phyloP scores from a whole-genome alignment of 23 red algal genomes.

The Pyropia haitanensis region DNA sequence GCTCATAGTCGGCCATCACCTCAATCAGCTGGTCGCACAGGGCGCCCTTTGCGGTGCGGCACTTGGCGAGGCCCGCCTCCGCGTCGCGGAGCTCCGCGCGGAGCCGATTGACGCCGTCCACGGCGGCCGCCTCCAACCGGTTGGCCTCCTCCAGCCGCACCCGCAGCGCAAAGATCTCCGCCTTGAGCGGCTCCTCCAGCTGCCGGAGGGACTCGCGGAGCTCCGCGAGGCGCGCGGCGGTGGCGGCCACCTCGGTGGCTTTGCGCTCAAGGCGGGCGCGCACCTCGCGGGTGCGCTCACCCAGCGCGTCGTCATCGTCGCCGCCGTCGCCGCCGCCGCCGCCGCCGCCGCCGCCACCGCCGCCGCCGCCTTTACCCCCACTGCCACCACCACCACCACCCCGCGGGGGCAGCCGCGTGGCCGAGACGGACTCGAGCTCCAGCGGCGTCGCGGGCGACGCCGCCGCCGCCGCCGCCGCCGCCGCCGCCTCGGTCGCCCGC shows the following conservation, averaged over 20 bases:
- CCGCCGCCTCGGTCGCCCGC: neutral
- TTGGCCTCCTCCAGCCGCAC: conserved; percentile 44
- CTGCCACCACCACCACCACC: no score
- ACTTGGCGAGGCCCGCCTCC: conserved; percentile 14
- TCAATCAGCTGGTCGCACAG: conserved; percentile 43
- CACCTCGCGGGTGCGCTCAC: conserved; percentile 24
- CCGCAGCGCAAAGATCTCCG: conserved; percentile 56
- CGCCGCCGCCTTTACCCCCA: no score
- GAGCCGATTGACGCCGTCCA: conserved; percentile 39
- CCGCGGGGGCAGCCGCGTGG: neutral
- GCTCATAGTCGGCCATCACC: conserved; percentile 81
- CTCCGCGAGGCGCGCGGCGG: conserved; percentile 19
- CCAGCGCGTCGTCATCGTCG: conserved; percentile 51
- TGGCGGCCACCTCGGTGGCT: conserved; percentile 26
- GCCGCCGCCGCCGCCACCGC: neutral
- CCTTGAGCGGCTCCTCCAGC: conserved; percentile 58
- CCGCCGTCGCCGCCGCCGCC: conserved; percentile 13
- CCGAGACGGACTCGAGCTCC: conserved; percentile 39
- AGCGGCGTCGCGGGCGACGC: neutral
- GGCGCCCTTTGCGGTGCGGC: conserved; percentile 28
- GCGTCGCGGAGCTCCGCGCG: conserved; percentile 28
- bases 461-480: neutral
- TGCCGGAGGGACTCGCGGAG: conserved; percentile 51
- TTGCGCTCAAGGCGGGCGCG: conserved; percentile 25
- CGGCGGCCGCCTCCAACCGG: conserved; percentile 21